Percentiles rank a stretch among this genome's conserved stretches.
Conservation (phyloP, 2,329 filamentous ascomycete genomes). For the Calonectria multiphialidica region DNA sequence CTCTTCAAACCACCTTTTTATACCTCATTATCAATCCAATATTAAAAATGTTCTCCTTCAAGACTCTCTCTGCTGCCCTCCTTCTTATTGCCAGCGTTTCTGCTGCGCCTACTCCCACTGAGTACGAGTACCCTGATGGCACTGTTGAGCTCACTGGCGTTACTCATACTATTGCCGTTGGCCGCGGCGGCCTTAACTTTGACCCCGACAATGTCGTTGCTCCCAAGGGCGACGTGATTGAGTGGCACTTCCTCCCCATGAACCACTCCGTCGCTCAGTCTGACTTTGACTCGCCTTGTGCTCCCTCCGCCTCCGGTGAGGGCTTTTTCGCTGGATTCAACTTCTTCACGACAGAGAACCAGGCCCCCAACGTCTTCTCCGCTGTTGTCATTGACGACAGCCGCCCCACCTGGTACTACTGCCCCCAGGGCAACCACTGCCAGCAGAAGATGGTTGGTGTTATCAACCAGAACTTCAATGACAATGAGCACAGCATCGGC, state of each 20-base stretch:
- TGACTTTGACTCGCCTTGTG: constrained; percentile 57
- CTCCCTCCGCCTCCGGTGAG: constrained; percentile 50
- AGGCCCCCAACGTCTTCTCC: constrained; percentile 58
- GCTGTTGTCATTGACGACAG: constrained; percentile 55
- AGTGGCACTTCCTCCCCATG: constrained; percentile 66
- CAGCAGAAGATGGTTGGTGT: constrained; percentile 62
- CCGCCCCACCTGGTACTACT: constrained; percentile 60
- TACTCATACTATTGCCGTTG: constrained; percentile 61
- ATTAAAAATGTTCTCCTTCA: constrained; percentile 49
- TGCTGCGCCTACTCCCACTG: constrained; percentile 49
- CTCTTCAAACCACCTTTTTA: too few species aligned
- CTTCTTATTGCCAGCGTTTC: constrained; percentile 46
- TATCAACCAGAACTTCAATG: constrained; percentile 61
- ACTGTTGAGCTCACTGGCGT: constrained; percentile 52
- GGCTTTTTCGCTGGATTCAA: constrained; percentile 62
- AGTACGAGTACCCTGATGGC: constrained; percentile 41
- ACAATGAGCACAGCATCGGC: constrained; percentile 51
- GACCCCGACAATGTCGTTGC: constrained; percentile 63
- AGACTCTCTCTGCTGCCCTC: constrained; percentile 44
- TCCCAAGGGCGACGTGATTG: constrained; percentile 61
- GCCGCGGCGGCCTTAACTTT: constrained; percentile 60
- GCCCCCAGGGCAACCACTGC: constrained; percentile 60
- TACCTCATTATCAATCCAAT: constrained; percentile 13
- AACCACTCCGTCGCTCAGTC: constrained; percentile 64
- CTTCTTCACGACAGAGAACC: constrained; percentile 50